Evolutionary conservation across 1,139 yeast species (phyloP).

Genomic region (Pichia inconspicua): DNA sequence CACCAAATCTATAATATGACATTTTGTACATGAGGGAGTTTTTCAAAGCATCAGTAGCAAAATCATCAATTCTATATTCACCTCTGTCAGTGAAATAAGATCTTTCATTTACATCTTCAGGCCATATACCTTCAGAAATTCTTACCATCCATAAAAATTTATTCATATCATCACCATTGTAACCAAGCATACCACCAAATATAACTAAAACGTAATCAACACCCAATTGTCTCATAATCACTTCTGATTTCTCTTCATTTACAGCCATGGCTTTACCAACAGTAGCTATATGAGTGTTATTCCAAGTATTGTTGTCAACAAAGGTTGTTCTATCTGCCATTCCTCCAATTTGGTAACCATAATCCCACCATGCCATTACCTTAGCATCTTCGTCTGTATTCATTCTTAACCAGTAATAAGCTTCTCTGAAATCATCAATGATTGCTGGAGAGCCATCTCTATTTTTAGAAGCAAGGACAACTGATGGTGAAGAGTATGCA

Average conservation of each 20-base stretch:
- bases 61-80: slow-evolving; percentile 78
- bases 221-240: slow-evolving; percentile 82
- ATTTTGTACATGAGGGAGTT: slow-evolving; percentile 90
- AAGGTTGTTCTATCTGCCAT: slow-evolving; percentile 99
- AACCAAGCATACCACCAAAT: slow-evolving; percentile 92
- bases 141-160: slow-evolving; percentile 99
- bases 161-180: slow-evolving; percentile 93
- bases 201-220: slow-evolving; percentile 91
- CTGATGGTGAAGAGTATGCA: slow-evolving; percentile 97
- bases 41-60: slow-evolving; percentile 78
- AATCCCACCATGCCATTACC: slow-evolving; percentile 99
- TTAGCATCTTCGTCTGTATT: slow-evolving; percentile 94
- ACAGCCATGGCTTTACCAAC: slow-evolving; percentile 98
- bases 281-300: slow-evolving; percentile 98
- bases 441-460: slow-evolving; percentile 81
- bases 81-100: slow-evolving; percentile 78
- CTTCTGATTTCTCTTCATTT: slow-evolving; percentile 78
- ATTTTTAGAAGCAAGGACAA: slow-evolving; percentile 75
- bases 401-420: slow-evolving; percentile 98
- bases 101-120: slow-evolving; percentile 86
- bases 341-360: slow-evolving; percentile 99
- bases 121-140: slow-evolving; percentile 99
- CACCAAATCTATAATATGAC: slow-evolving; percentile 84
- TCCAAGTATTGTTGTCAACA: slow-evolving; percentile 99
- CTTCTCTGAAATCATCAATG: slow-evolving; percentile 97